Evolutionary conservation across 176 grass and related monocot genomes (phyloP).

Genomic region (Eremochloa ophiuroides): DNA sequence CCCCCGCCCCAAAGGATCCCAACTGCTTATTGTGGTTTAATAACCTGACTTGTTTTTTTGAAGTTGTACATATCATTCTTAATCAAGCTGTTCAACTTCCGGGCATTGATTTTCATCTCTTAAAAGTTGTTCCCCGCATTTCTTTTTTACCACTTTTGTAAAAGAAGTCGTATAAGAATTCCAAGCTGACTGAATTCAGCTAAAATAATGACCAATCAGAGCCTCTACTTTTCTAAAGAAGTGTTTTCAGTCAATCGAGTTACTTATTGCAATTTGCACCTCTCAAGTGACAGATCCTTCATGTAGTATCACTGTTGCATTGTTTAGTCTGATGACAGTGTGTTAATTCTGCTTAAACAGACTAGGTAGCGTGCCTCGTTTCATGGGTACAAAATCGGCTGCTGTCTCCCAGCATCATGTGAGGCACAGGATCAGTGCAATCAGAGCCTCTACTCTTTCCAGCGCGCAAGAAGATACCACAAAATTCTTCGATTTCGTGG

Average conservation of each 20-base stretch:
- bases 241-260: neutral
- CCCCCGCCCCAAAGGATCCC: neutral
- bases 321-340: slow-evolving; percentile 5
- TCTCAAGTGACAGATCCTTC: neutral
- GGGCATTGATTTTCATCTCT: neutral
- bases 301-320: neutral
- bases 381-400: slow-evolving; percentile 25
- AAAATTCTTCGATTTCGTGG: slow-evolving; percentile 80
- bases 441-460: slow-evolving; percentile 37
- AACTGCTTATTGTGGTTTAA: neutral
- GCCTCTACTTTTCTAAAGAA: no score
- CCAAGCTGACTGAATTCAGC: neutral
- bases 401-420: slow-evolving; percentile 13
- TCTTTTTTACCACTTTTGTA: neutral
- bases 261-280: neutral
- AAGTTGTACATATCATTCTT: neutral
- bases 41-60: neutral
- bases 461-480: slow-evolving; percentile 47
- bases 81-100: neutral
- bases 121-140: neutral
- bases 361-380: slow-evolving; percentile 31
- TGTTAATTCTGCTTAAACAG: slow-evolving; percentile 31
- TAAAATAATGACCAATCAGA: no score
- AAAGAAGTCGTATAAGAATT: neutral
- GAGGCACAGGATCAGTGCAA: slow-evolving; percentile 1